Evolutionary conservation across 2,329 filamentous ascomycete species (phyloP), one percentile per base, ranked within the genome.

Genomic region (Arthrobotrys musiformis): DNA sequence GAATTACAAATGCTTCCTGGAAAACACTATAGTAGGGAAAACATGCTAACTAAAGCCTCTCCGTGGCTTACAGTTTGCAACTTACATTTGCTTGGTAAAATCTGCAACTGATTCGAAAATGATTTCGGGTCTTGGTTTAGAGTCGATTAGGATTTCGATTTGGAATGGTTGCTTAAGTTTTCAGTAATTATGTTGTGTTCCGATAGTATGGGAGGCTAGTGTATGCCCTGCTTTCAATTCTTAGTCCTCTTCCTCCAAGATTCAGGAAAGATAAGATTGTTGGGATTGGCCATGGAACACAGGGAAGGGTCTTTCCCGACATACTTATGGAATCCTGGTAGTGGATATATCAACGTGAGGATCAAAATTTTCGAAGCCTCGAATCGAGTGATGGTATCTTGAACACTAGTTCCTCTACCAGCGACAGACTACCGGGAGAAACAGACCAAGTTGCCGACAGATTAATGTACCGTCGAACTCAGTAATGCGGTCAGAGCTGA

Each of bases 261-360:
- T 67, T 67, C 37, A 61, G 50, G 67, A 69, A 40, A 64, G 73
- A 77, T 77, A 70, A 67, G 73, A 70, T 70, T 77, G 60, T 70
- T 77, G 52, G 73, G 50, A 54, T 58, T 60, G 66, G 52, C 40
- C 35, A 52, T 62, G 61, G 52, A 76, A 64, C 66, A 77, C 35
- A 61, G 66, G 73, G 73, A 77, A 77, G 66, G 73, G 66, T 66
- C 61, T 50, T 67, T 61, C 28, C 26, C 73, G 73, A 77, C 66
- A 70, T 77, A 77, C 73, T 77, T 77, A 77, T 77, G 73, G 73
- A 67, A 77, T 77, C 73, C 73, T 62, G 60, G 73, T 61, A 66
- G 73, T 70, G 73, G 73, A 77, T 77, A 66, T 76, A 69, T 30
- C 66, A 75, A 56, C 17, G 17, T 37, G 35, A 42, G 35, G 13